These are phyloP conservation scores for Cucurbita argyrosperma DNA, from an alignment of 306 rosid species.

Conservation along the genomic window DNA sequence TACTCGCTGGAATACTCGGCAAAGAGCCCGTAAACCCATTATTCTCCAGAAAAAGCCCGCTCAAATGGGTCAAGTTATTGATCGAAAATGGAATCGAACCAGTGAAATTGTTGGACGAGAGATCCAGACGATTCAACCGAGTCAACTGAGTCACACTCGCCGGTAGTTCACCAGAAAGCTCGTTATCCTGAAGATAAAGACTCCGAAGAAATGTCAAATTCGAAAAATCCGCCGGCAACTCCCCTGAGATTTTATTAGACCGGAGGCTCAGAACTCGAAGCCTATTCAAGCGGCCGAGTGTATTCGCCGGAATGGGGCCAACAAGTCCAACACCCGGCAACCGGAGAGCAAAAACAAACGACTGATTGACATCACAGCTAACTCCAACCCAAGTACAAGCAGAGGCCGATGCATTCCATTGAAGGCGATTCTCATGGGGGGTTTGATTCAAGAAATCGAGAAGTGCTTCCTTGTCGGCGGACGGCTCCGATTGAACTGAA, in stretches of 20 bases:
- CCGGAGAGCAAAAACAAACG: slow-evolving; percentile 46
- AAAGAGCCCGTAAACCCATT: slow-evolving; percentile 52
- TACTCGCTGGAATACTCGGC: slow-evolving; percentile 25
- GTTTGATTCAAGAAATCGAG: slow-evolving; percentile 45
- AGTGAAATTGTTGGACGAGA: slow-evolving; percentile 56
- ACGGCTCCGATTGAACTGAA: slow-evolving; percentile 48
- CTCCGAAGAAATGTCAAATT: slow-evolving; percentile 49
- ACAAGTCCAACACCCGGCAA: slow-evolving; percentile 75
- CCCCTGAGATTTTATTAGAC: slow-evolving; percentile 50
- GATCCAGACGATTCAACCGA: slow-evolving; percentile 60
- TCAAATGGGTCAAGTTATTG: slow-evolving; percentile 58
- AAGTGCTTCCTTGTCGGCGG: slow-evolving; percentile 79
- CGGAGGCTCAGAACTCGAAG: slow-evolving; percentile 85
- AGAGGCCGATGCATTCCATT: slow-evolving; percentile 66
- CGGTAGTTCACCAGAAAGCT: slow-evolving; percentile 52
- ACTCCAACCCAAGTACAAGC: slow-evolving; percentile 87
- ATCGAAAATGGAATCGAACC: slow-evolving; percentile 62
- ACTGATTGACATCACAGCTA: slow-evolving; percentile 26
- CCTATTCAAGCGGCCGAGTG: slow-evolving; percentile 40
- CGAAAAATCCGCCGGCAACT: slow-evolving; percentile 68
- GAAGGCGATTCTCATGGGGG: slow-evolving; percentile 55
- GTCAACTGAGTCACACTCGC: slow-evolving; percentile 24
- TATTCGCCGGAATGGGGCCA: slow-evolving; percentile 51
- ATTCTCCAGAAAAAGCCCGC: slow-evolving; percentile 44
- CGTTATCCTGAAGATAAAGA: slow-evolving; percentile 53